phyloP scores from a whole-genome alignment of 23 red algal genomes.

The Agarophyton chilense region DNA sequence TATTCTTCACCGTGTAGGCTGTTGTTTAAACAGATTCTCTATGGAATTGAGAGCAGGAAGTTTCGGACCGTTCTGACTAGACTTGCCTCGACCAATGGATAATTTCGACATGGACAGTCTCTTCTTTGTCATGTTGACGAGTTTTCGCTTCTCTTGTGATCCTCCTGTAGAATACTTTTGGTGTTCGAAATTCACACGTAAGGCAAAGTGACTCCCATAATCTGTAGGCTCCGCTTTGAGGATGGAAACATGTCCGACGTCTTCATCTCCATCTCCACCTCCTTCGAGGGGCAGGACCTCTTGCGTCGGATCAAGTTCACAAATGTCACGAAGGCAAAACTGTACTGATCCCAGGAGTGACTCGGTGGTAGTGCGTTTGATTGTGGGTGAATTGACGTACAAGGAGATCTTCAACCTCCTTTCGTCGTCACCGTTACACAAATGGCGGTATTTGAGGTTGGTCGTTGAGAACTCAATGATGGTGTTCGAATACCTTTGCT shows the following conservation, averaged over 20 bases:
- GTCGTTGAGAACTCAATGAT: constrained; percentile 45
- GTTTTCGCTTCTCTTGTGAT: not conserved
- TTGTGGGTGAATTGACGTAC: constrained; percentile 5
- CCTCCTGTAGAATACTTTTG: constrained; percentile 25
- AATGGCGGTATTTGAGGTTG: constrained; percentile 45
- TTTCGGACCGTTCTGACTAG: not conserved
- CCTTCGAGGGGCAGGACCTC: constrained; percentile 46
- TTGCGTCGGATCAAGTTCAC: constrained; percentile 59
- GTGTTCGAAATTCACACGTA: constrained; percentile 49
- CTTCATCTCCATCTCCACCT: not conserved
- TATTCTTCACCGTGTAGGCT: not conserved
- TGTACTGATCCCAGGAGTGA: constrained; percentile 24
- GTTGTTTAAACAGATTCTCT: constrained; percentile 22
- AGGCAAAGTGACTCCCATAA: constrained; percentile 49
- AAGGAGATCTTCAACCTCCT: constrained; percentile 17
- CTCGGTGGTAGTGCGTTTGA: constrained; percentile 8
- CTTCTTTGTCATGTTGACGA: not conserved
- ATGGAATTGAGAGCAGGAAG: not conserved
- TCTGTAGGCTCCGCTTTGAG: constrained; percentile 58
- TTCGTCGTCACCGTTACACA: constrained; percentile 72
- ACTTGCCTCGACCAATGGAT: not conserved
- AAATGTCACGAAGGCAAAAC: constrained; percentile 45
- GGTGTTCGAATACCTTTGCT: constrained; percentile 42
- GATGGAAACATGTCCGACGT: constrained; percentile 41
- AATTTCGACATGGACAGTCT: constrained; percentile 26